A percentile compares a stretch with the other conserved stretches of the same genome.
Conservation (phyloP, 192 early-diverging fungal genomes). For the Helicostylum pulchrum region DNA sequence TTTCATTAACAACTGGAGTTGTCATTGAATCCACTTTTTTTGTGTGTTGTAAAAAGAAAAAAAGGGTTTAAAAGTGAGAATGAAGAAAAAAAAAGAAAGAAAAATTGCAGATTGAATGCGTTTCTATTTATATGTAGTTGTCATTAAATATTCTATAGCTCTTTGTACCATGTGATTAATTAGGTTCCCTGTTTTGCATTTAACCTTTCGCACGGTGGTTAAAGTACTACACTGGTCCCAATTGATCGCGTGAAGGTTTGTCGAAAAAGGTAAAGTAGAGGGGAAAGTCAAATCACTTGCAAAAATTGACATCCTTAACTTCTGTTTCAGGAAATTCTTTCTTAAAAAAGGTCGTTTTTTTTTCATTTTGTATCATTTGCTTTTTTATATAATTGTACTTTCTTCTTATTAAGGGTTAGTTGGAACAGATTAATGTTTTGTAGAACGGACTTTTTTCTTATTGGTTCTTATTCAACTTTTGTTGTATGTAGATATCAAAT, state of each 20-base stretch:
- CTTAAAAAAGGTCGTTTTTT: not conserved
- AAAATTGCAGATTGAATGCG: not conserved
- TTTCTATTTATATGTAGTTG: not conserved
- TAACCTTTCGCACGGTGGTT: constrained; percentile 9
- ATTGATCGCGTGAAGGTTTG: too few species aligned
- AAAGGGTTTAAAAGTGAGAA: not conserved
- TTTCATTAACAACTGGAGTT: not conserved
- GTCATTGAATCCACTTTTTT: not conserved
- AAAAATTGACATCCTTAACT: not conserved
- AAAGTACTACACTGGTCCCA: constrained; percentile 7
- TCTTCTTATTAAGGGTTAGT: not conserved
- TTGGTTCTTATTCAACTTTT: too few species aligned
- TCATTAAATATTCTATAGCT: not conserved
- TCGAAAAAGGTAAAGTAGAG: not conserved
- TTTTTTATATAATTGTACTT: not conserved
- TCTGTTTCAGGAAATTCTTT: constrained; percentile 15
- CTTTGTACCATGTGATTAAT: constrained; percentile 6
- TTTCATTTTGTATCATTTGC: not conserved
- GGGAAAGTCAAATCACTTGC: not conserved
- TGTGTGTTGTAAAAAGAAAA: not conserved
- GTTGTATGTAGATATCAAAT: too few species aligned
- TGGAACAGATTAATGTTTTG: not conserved
- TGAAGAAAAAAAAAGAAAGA: not conserved
- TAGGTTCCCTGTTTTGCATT: not conserved
- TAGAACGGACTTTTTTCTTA: not conserved